Conservation (phyloP, 129 eudicot species). For the Smallanthus sonchifolius region DNA sequence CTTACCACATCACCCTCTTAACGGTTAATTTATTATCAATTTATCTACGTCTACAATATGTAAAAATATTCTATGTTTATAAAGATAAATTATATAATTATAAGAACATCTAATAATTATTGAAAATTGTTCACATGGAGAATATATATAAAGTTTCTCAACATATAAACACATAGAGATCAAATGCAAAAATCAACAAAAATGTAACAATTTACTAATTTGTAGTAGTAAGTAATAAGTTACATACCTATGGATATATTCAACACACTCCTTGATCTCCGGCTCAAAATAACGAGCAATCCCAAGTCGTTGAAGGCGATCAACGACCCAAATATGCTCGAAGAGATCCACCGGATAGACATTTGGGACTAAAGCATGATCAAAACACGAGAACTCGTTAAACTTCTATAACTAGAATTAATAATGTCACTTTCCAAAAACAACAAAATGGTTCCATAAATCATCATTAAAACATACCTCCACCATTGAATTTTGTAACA, state of each 20-base stretch:
- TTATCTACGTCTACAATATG: not conserved
- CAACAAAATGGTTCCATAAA: slow-evolving; percentile 1
- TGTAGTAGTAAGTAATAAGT: not conserved
- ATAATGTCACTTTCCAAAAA: not conserved
- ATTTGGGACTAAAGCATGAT: slow-evolving; percentile 59
- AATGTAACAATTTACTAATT: not conserved
- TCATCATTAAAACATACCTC: slow-evolving; percentile 49
- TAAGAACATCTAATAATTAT: not conserved
- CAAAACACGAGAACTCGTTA: slow-evolving; percentile 5
- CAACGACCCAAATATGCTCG: slow-evolving; percentile 81
- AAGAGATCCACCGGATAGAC: slow-evolving; percentile 94
- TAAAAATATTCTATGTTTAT: not conserved
- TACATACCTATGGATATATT: slow-evolving; percentile 30
- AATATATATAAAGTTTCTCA: not conserved
- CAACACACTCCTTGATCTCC: slow-evolving; percentile 63
- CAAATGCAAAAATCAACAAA: not conserved
- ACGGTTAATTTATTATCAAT: too few species aligned
- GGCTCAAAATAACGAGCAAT: slow-evolving; percentile 64
- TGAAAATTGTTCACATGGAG: not conserved
- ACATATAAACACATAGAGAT: not conserved
- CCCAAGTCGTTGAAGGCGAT: slow-evolving; percentile 78
- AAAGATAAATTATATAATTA: not conserved
- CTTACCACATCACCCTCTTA: too few species aligned
- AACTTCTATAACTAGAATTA: slow-evolving; percentile 7
- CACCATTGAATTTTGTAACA: slow-evolving; percentile 72